Conservation (phyloP, 768 basidiomycete genomes). For the Mycena vitilis region DNA sequence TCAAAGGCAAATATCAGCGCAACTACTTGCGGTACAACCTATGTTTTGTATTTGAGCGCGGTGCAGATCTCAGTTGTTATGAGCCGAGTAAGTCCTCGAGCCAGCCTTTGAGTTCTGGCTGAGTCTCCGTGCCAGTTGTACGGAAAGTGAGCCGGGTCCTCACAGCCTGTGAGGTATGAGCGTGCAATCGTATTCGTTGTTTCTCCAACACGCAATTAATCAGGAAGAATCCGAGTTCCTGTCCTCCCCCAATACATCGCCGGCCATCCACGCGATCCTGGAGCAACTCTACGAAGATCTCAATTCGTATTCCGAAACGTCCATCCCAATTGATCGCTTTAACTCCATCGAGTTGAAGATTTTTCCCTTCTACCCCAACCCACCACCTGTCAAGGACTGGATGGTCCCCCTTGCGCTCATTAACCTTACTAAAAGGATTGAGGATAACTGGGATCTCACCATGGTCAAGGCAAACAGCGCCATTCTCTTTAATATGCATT, state of each 20-base stretch:
- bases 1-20: slow-evolving; percentile 81
- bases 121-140: slow-evolving; percentile 59
- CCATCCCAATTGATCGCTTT: slow-evolving; percentile 89
- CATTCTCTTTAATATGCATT: neutral
- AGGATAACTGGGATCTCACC: slow-evolving; percentile 97
- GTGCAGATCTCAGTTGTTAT: slow-evolving; percentile 93
- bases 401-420: slow-evolving; percentile 93
- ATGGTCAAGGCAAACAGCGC: slow-evolving; percentile 74
- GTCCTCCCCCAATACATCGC: slow-evolving; percentile 75
- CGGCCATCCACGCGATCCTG: slow-evolving; percentile 82
- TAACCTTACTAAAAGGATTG: slow-evolving; percentile 80
- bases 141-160: slow-evolving; percentile 94
- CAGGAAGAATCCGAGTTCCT: slow-evolving; percentile 93
- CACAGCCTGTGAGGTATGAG: slow-evolving; percentile 83
- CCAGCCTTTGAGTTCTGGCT: neutral
- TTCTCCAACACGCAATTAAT: slow-evolving; percentile 16
- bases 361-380: slow-evolving; percentile 97
- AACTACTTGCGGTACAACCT: slow-evolving; percentile 95
- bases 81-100: slow-evolving; percentile 66
- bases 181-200: slow-evolving; percentile 36
- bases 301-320: slow-evolving; percentile 97
- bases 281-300: slow-evolving; percentile 98
- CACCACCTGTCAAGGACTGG: slow-evolving; percentile 91
- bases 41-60: slow-evolving; percentile 95
- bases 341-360: slow-evolving; percentile 97